These are phyloP conservation scores for Fonsecaea multimorphosa DNA, from an alignment of 2,329 filamentous ascomycete species.

Conservation along the genomic window DNA sequence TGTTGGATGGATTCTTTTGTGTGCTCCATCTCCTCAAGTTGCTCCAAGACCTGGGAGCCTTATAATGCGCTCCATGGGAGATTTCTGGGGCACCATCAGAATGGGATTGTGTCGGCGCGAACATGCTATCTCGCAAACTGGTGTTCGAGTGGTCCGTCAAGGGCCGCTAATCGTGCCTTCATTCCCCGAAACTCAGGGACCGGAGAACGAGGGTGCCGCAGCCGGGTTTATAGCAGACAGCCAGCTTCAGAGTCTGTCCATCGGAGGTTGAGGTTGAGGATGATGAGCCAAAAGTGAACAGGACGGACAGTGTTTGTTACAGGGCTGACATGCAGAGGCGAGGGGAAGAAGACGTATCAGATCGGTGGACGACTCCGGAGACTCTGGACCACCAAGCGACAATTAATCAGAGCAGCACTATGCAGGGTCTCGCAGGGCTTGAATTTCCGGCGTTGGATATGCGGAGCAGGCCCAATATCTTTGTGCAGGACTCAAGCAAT, in stretches of 20 bases:
- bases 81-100: constrained; percentile 14
- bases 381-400: not conserved
- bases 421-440: constrained; percentile 8
- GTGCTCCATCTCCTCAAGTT: constrained; percentile 15
- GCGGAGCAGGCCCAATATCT: not conserved
- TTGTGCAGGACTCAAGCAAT: not conserved
- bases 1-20: constrained; percentile 5
- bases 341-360: constrained; percentile 2
- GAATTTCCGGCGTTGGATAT: not conserved
- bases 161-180: not conserved
- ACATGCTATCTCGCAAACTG: constrained; percentile 19
- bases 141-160: not conserved
- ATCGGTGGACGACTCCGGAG: not conserved
- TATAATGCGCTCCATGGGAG: constrained; percentile 16
- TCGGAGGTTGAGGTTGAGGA: constrained; percentile 2
- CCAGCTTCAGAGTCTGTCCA: not conserved
- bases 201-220: not conserved
- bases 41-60: constrained; percentile 18
- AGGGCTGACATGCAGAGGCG: constrained; percentile 3
- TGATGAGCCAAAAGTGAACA: not conserved
- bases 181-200: not conserved
- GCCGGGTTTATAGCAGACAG: constrained; percentile 8
- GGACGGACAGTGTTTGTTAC: constrained; percentile 1
- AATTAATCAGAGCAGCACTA: not conserved
- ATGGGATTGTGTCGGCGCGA: constrained; percentile 4